A percentile compares a stretch with the other conserved stretches of the same genome.
Conservation (phyloP, 208 protist genomes). For the Herpetomonas samuelpessoai region DNA sequence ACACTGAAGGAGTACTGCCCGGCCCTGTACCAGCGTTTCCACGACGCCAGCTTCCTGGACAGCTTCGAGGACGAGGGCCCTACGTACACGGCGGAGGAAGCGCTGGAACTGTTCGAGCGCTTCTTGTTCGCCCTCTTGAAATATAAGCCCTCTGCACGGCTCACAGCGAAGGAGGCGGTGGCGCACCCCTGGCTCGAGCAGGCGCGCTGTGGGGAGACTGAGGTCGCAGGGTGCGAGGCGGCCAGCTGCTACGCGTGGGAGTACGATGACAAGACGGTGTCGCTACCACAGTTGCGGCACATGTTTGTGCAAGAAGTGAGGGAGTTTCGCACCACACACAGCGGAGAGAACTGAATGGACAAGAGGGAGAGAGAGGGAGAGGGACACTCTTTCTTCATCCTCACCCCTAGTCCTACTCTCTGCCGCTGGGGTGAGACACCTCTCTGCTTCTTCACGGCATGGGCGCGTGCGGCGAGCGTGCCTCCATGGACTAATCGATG, state of each 20-base stretch:
- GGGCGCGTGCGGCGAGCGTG: no score
- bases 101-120: constrained; percentile 73
- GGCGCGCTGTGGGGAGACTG: constrained; percentile 33
- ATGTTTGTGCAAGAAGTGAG: constrained; percentile 67
- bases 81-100: constrained; percentile 19
- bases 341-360: background rate
- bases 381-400: constrained; percentile 5
- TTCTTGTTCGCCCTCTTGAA: constrained; percentile 88
- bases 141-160: constrained; percentile 93
- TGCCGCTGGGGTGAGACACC: no score
- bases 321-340: constrained; percentile 23
- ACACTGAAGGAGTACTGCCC: constrained; percentile 51
- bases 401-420: no score
- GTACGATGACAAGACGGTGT: constrained; percentile 34
- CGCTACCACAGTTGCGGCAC: constrained; percentile 40
- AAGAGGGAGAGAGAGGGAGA: background rate
- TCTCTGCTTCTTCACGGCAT: no score
- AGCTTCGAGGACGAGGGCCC: constrained; percentile 33
- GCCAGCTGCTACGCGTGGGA: constrained; percentile 41
- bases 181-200: constrained; percentile 71
- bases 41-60: constrained; percentile 45
- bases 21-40: constrained; percentile 40
- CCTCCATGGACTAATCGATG: no score
- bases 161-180: constrained; percentile 93
- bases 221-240: constrained; percentile 42